These are phyloP conservation scores for Leccinellum rugosiceps DNA, from an alignment of 768 basidiomycete genomes.

Conservation along the genomic window DNA sequence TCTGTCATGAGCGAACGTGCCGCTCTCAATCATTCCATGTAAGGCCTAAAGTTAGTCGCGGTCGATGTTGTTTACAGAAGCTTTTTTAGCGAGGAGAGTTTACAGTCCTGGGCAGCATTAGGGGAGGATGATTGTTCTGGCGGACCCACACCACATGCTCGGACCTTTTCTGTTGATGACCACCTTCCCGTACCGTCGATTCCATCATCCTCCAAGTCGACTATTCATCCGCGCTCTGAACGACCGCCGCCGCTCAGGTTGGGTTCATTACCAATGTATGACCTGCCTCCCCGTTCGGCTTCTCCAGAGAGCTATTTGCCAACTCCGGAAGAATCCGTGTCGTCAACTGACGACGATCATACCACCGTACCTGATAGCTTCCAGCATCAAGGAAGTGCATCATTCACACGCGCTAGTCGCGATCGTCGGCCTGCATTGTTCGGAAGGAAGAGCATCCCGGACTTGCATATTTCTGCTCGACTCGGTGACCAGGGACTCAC, in stretches of 20 bases:
- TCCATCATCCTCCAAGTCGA: conserved; percentile 25
- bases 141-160: conserved; percentile 48
- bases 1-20: conserved; percentile 45
- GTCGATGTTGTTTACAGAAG: conserved; percentile 2
- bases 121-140: conserved; percentile 36
- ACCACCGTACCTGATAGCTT: conserved; percentile 25
- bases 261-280: conserved; percentile 41
- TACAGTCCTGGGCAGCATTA: conserved; percentile 45
- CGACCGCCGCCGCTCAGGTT: conserved; percentile 50
- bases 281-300: conserved; percentile 43
- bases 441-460: conserved; percentile 84
- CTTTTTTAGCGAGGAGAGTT: conserved; percentile 36
- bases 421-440: conserved; percentile 38
- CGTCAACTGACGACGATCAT: conserved; percentile 45
- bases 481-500: conserved; percentile 29
- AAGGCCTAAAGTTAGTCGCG: conserved; percentile 7
- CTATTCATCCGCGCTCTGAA: conserved; percentile 28
- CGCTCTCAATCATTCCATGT: conserved; percentile 34
- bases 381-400: conserved; percentile 50
- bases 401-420: conserved; percentile 41
- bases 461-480: conserved; percentile 56
- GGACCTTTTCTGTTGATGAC: conserved; percentile 62
- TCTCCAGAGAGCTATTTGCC: conserved; percentile 56
- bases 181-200: conserved; percentile 42
- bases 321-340: conserved; percentile 54